A percentile compares a stretch with the other conserved stretches of the same genome.
These are phyloP conservation scores for Trametes gibbosa DNA, from an alignment of 768 basidiomycete species.

Conservation along the genomic window DNA sequence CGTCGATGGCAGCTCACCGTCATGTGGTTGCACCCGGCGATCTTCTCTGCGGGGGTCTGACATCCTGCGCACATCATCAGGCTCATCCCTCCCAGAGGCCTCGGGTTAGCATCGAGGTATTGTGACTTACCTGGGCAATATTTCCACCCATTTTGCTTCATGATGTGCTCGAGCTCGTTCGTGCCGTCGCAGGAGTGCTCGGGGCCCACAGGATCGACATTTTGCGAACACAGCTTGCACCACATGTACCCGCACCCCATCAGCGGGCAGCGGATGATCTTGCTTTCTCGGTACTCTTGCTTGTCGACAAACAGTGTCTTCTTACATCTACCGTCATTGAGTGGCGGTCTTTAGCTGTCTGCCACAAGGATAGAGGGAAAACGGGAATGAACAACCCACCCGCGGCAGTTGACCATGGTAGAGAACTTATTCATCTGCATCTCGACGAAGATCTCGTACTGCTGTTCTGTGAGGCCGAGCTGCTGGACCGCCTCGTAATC, in stretches of 20 bases:
- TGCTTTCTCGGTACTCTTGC: conserved; percentile 39
- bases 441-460: conserved; percentile 42
- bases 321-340: conserved; percentile 40
- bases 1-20: conserved; percentile 24
- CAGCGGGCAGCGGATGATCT: conserved; percentile 49
- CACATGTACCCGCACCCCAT: conserved; percentile 48
- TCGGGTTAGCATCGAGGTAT: neutral
- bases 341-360: neutral
- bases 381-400: conserved; percentile 37
- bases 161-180: conserved; percentile 49
- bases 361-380: neutral
- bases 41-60: conserved; percentile 34
- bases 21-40: conserved; percentile 37
- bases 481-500: conserved; percentile 39
- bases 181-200: conserved; percentile 60
- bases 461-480: conserved; percentile 43
- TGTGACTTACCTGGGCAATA: conserved; percentile 56
- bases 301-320: conserved; percentile 50
- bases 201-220: conserved; percentile 33
- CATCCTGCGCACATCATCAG: conserved; percentile 39
- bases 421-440: conserved; percentile 46
- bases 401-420: conserved; percentile 46
- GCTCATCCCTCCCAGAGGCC: too few relatives aligned
- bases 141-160: conserved; percentile 57
- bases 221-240: conserved; percentile 60